phyloP scores from a whole-genome alignment of 2,329 filamentous ascomycete species.

The Akanthomyces lecanii region DNA sequence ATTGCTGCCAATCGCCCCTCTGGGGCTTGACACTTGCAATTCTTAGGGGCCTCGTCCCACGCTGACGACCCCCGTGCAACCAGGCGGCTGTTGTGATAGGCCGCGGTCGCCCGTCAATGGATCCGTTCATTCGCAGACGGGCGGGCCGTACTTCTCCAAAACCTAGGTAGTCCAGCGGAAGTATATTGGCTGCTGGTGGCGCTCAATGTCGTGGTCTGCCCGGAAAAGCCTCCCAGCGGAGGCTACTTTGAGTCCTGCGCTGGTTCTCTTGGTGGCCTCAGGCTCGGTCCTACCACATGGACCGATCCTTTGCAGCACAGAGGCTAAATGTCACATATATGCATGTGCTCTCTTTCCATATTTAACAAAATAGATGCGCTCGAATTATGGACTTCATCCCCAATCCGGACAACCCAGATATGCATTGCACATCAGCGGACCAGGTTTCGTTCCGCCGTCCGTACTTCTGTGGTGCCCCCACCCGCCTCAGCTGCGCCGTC shows the following conservation, averaged over 20 bases:
- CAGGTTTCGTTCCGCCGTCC: too few relatives aligned
- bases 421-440: background rate
- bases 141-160: background rate
- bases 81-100: slow-evolving; percentile 2
- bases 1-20: background rate
- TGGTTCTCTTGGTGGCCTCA: background rate
- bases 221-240: background rate
- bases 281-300: background rate
- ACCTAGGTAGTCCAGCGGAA: background rate
- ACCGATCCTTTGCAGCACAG: background rate
- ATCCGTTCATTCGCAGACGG: background rate
- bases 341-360: background rate
- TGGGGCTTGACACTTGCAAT: slow-evolving; percentile 1
- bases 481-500: background rate
- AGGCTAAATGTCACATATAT: background rate
- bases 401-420: background rate
- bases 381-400: background rate
- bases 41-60: background rate
- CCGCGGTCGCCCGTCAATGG: background rate
- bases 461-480: too few relatives aligned
- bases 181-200: background rate
- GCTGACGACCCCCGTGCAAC: slow-evolving; percentile 6
- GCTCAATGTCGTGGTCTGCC: background rate
- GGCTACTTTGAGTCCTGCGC: background rate
- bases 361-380: background rate